These are phyloP conservation scores for Amanita pallidorosea DNA, from an alignment of 768 basidiomycete species.

Conservation along the genomic window DNA sequence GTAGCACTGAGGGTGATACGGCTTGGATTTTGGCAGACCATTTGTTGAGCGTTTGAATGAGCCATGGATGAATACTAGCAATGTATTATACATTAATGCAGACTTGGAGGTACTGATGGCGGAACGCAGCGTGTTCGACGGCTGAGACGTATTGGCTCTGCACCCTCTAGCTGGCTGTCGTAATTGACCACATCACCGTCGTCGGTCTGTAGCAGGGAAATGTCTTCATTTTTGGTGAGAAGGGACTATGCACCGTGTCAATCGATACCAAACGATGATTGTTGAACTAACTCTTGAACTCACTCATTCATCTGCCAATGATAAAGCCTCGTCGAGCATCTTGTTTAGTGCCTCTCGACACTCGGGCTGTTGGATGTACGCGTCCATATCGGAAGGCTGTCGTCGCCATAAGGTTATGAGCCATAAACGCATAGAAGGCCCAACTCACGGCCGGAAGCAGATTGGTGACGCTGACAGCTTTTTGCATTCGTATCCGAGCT, in stretches of 20 bases:
- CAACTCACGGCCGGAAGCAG: slow-evolving; percentile 49
- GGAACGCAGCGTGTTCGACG: too few relatives aligned
- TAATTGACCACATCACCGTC: slow-evolving; percentile 20
- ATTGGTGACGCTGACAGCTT: slow-evolving; percentile 56
- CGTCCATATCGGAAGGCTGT: slow-evolving; percentile 24
- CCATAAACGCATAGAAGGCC: background rate
- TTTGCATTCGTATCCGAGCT: slow-evolving; percentile 88
- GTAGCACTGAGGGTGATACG: slow-evolving; percentile 56
- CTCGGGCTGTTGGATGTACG: slow-evolving; percentile 25
- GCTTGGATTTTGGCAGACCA: too few relatives aligned
- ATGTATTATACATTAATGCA: too few relatives aligned
- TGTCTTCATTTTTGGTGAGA: slow-evolving; percentile 34
- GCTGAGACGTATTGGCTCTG: too few relatives aligned
- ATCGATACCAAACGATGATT: background rate
- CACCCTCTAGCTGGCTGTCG: slow-evolving; percentile 31
- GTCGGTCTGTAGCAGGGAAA: slow-evolving; percentile 33
- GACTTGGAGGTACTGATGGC: too few relatives aligned
- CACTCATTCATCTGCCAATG: slow-evolving; percentile 52
- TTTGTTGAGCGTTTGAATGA: too few relatives aligned
- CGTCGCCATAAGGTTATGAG: background rate
- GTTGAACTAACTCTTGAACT: slow-evolving; percentile 45
- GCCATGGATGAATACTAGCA: too few relatives aligned
- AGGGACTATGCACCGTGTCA: too few relatives aligned
- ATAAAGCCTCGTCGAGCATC: slow-evolving; percentile 50
- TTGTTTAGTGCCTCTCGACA: slow-evolving; percentile 35